phyloP scores from a whole-genome alignment of 805 yeast genomes.

The Candida fluviatilis region DNA sequence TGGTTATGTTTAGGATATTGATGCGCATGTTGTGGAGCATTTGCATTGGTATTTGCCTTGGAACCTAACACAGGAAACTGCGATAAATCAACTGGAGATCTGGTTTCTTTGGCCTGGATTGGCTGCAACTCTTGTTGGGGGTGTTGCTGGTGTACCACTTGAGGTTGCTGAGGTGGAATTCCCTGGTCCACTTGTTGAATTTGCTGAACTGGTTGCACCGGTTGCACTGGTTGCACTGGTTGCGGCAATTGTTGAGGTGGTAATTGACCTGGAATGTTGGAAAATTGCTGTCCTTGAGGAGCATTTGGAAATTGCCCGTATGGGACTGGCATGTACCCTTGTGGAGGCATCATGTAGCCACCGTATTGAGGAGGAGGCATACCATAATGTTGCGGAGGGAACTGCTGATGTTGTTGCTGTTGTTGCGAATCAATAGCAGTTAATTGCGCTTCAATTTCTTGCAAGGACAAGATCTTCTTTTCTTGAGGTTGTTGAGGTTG shows the following conservation, averaged over 20 bases:
- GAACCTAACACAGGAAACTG: slow-evolving; percentile 56
- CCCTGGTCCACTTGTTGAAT: slow-evolving; percentile 8
- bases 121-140: slow-evolving; percentile 8
- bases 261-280: slow-evolving; percentile 10
- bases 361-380: slow-evolving; percentile 30
- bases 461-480: slow-evolving; percentile 62
- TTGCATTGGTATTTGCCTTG: slow-evolving; percentile 22
- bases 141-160: slow-evolving; percentile 9
- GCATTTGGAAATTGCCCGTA: slow-evolving; percentile 29
- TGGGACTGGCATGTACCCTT: slow-evolving; percentile 32
- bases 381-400: slow-evolving; percentile 31
- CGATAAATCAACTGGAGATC: slow-evolving; percentile 32
- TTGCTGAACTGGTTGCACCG: slow-evolving; percentile 11
- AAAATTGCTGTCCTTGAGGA: slow-evolving; percentile 21
- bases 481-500: slow-evolving; percentile 17
- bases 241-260: slow-evolving; percentile 13
- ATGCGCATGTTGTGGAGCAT: slow-evolving; percentile 13
- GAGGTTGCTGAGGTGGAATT: slow-evolving; percentile 8
- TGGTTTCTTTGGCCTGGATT: background rate
- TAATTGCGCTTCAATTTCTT: slow-evolving; percentile 80
- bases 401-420: slow-evolving; percentile 20
- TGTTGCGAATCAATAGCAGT: slow-evolving; percentile 40
- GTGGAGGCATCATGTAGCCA: slow-evolving; percentile 41
- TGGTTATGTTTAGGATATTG: slow-evolving; percentile 9
- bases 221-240: slow-evolving; percentile 10